These are phyloP conservation scores for Xylariaceae sp. DNA, from an alignment of 2,329 filamentous ascomycete genomes.

Conservation along the genomic window DNA sequence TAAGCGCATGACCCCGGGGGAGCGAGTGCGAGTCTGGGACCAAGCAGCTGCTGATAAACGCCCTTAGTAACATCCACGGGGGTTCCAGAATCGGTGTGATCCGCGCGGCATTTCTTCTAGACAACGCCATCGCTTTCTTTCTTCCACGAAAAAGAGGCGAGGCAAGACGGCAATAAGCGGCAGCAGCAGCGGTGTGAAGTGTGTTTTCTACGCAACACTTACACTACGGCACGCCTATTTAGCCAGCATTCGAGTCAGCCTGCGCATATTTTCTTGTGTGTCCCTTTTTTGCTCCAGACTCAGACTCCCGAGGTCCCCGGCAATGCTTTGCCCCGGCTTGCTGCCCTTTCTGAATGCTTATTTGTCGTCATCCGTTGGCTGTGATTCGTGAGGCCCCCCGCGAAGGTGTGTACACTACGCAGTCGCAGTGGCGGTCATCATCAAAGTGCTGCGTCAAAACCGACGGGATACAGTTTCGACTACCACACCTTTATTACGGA, in stretches of 20 bases:
- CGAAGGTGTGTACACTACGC: not conserved
- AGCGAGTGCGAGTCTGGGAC: no score
- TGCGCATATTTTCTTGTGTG: not conserved
- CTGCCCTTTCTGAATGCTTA: not conserved
- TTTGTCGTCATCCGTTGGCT: not conserved
- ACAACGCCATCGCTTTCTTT: not conserved
- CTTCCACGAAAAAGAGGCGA: not conserved
- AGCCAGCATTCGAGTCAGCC: not conserved
- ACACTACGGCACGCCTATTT: not conserved
- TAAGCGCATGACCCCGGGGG: not conserved
- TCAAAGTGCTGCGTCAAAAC: not conserved
- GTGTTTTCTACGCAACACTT: not conserved
- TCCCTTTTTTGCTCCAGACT: no score
- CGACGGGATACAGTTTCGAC: not conserved
- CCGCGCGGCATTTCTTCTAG: not conserved
- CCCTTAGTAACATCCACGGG: not conserved
- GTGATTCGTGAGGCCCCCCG: not conserved
- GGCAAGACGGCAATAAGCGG: not conserved
- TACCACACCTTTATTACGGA: not conserved
- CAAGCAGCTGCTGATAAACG: not conserved
- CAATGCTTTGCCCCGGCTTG: not conserved
- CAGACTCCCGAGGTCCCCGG: not conserved
- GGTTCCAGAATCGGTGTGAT: not conserved
- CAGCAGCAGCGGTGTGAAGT: not conserved
- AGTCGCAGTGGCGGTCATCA: not conserved